These are phyloP conservation scores for Dactylellina cionopaga DNA, from an alignment of 2,329 filamentous ascomycete species.

Conservation along the genomic window DNA sequence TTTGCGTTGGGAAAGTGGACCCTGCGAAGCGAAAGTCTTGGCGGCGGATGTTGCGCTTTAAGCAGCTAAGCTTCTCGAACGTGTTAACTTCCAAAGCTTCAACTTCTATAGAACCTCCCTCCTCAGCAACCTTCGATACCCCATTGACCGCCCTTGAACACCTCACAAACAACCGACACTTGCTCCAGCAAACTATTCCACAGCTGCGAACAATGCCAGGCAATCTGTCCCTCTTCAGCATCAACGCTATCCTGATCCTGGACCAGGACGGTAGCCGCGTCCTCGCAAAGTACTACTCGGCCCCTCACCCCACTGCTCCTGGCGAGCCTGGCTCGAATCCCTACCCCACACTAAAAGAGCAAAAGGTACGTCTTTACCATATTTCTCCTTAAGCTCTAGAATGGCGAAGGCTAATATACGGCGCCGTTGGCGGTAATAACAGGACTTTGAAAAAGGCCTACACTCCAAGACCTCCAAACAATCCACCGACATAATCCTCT, in stretches of 20 bases:
- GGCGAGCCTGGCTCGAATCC: slow-evolving; percentile 68
- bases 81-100: slow-evolving; percentile 33
- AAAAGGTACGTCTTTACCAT: slow-evolving; percentile 67
- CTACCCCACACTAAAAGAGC: slow-evolving; percentile 88
- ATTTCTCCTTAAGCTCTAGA: not conserved
- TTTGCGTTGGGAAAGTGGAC: not conserved
- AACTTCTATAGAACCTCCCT: slow-evolving; percentile 1
- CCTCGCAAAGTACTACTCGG: slow-evolving; percentile 90
- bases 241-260: slow-evolving; percentile 80
- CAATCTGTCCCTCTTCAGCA: slow-evolving; percentile 67
- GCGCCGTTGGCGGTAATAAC: not conserved
- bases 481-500: slow-evolving; percentile 92
- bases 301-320: slow-evolving; percentile 73
- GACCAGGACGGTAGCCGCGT: slow-evolving; percentile 90
- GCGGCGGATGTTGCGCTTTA: not conserved
- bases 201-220: slow-evolving; percentile 62
- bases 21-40: slow-evolving; percentile 10
- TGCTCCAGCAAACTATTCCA: not conserved
- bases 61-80: slow-evolving; percentile 23
- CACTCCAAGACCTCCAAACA: slow-evolving; percentile 91
- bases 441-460: slow-evolving; percentile 90
- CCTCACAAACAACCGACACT: not conserved
- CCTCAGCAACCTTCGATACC: slow-evolving; percentile 13
- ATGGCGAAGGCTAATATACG: not conserved
- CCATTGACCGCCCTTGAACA: not conserved